Evolutionary conservation across 2,329 filamentous ascomycete species (phyloP), one percentile per base, ranked within the genome.

Genomic region (Ascochyta lentis): DNA sequence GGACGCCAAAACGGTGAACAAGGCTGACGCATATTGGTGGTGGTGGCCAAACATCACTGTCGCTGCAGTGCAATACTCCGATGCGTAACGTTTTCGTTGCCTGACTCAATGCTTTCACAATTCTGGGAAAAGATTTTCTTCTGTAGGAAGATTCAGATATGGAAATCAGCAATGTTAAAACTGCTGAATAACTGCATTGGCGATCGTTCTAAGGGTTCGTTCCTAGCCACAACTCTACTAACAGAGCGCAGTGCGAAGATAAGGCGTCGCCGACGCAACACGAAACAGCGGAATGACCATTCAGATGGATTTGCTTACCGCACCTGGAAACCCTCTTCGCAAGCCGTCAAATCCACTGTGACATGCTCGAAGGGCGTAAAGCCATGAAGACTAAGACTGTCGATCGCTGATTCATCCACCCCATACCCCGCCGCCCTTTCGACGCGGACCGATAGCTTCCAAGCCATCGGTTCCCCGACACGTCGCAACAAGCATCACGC

Each of bases 341-440:
- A 33, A 19, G 23, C 40, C 33, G 33, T 34, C 37, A 15, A 46
- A 16, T 34, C 42, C 16, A 15, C n/a, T 9, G 27, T 16, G 7
- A n/a, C 42, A 12, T 2, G 27, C 24, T 26, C 26, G 8, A 38
- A 46, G 47, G 37, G 46, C 53, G 53, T 26, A 47, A 47, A 37
- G 35, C 24, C 24, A 37, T 31, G 34, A 42, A 35, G 27, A 48
- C 43, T 45, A 50, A 44, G 34, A 35, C 27, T 47, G 56, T 58
- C 44, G 56, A 61, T 65, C 41, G 49, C 57, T 64, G 40, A 60
- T 54, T 58, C 58, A 57, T 50, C 44, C 38, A 41, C 38, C 50
- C 42, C 40, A 49, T 58, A 58, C 64, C 65, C 64, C 65, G 58
- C 37, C 44, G 49, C 44, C 46, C 56, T 49, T 53, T 53, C 37